Percentiles rank a stretch among this genome's conserved stretches.
Conservation (phyloP, 495 filamentous ascomycete species). For the Lophium mytilinum region DNA sequence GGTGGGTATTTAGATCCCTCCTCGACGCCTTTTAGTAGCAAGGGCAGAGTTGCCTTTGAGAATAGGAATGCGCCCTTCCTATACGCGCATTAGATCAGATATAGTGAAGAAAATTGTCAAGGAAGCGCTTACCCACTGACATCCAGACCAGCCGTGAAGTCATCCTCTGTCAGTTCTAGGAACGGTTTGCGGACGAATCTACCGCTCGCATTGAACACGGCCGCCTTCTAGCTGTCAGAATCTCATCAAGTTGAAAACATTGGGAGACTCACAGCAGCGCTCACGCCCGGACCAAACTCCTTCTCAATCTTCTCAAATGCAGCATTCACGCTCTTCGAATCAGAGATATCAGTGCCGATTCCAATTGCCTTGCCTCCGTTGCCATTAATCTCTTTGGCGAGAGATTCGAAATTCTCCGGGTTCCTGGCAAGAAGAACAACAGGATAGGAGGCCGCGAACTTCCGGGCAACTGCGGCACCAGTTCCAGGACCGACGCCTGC, state of each 20-base stretch:
- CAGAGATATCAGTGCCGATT: conserved; percentile 63
- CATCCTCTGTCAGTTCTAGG: conserved; percentile 59
- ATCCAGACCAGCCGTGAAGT: conserved; percentile 50
- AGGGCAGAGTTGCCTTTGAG: conserved; percentile 61
- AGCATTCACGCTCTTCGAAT: conserved; percentile 49
- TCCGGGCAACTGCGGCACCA: conserved; percentile 26
- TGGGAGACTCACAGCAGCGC: conserved; percentile 17
- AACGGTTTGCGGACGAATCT: conserved; percentile 72
- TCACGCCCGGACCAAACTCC: conserved; percentile 40
- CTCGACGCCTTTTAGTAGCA: conserved; percentile 54
- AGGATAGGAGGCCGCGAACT: conserved; percentile 48
- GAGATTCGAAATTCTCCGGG: conserved; percentile 52
- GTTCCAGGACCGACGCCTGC: conserved; percentile 29
- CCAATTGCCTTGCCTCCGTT: conserved; percentile 66
- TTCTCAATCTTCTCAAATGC: conserved; percentile 63
- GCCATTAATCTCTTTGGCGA: conserved; percentile 67
- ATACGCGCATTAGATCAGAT: not conserved
- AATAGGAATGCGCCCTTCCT: conserved; percentile 66
- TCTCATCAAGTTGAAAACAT: not conserved
- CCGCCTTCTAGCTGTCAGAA: conserved; percentile 42
- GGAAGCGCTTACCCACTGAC: conserved; percentile 51
- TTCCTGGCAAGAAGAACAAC: conserved; percentile 69
- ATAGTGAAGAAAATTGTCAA: not conserved
- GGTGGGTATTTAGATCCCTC: conserved; percentile 53
- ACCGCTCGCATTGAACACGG: conserved; percentile 74